Evolutionary conservation across 2,329 filamentous ascomycete species (phyloP).

Genomic region (Fusarium beomiforme): DNA sequence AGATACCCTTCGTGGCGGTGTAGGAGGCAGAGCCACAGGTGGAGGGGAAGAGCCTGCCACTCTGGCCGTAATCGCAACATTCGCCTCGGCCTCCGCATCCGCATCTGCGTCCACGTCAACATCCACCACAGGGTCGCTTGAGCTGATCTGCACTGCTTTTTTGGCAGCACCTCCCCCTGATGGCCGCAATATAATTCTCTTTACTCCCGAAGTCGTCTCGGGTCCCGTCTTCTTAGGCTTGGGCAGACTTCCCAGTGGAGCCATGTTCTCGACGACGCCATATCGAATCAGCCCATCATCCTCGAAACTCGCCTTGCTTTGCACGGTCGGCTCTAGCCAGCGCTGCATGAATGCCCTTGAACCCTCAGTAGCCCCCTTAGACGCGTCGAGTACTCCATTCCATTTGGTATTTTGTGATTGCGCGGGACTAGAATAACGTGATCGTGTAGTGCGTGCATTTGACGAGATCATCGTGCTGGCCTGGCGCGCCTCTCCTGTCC

Average conservation of each 20-base stretch:
- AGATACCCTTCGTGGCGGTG: constrained; percentile 43
- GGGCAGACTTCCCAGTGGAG: constrained; percentile 79
- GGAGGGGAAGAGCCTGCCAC: constrained; percentile 37
- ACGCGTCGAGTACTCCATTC: constrained; percentile 50
- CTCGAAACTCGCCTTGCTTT: constrained; percentile 77
- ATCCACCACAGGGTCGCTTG: constrained; percentile 39
- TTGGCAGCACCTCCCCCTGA: constrained; percentile 46
- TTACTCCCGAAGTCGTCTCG: constrained; percentile 46
- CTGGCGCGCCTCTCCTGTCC: constrained; percentile 12
- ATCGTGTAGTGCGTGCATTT: constrained; percentile 62
- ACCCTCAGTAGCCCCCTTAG: constrained; percentile 49
- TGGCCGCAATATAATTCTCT: constrained; percentile 59
- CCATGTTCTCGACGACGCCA: constrained; percentile 86
- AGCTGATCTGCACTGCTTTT: constrained; percentile 36
- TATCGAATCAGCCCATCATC: constrained; percentile 78
- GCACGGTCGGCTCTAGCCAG: constrained; percentile 68
- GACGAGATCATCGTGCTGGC: constrained; percentile 51
- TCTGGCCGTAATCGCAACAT: constrained; percentile 33
- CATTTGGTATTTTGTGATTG: constrained; percentile 46
- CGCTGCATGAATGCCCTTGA: constrained; percentile 63
- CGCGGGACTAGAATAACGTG: constrained; percentile 66
- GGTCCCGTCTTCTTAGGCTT: constrained; percentile 57
- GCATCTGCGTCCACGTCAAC: constrained; percentile 19
- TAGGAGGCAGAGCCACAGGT: constrained; percentile 34
- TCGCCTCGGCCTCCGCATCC: constrained; percentile 37